These are phyloP conservation scores for Globisporangium megalacanthum DNA, from an alignment of 352 stramenopile species.

Conservation along the genomic window DNA sequence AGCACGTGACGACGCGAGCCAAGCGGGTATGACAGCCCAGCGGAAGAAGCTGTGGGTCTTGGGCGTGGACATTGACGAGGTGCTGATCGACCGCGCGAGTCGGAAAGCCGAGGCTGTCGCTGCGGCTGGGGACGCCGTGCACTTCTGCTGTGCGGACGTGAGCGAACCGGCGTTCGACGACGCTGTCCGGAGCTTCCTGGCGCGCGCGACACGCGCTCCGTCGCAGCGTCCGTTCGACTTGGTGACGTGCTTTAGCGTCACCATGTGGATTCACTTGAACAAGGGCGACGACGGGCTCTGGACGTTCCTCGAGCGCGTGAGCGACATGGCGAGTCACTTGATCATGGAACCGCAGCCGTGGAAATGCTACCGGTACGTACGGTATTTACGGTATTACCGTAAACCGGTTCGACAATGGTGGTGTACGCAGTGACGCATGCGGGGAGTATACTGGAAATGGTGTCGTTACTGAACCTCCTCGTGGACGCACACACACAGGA, in stretches of 20 bases:
- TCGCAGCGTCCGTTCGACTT: conserved; percentile 51
- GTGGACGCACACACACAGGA: conserved; percentile 14
- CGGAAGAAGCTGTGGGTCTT: conserved; percentile 50
- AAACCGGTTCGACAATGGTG: not conserved
- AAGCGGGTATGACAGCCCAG: not conserved
- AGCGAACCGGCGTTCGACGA: conserved; percentile 41
- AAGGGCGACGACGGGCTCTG: conserved; percentile 77
- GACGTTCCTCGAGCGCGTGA: conserved; percentile 61
- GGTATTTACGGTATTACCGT: too few relatives aligned
- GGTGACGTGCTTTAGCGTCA: conserved; percentile 79
- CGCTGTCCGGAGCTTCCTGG: conserved; percentile 35
- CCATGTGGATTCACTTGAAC: conserved; percentile 88
- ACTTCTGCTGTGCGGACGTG: conserved; percentile 57
- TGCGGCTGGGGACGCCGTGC: conserved; percentile 26
- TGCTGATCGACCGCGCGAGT: conserved; percentile 49
- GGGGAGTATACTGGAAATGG: conserved; percentile 12
- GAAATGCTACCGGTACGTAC: conserved; percentile 80
- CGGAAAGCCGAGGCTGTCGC: conserved; percentile 29
- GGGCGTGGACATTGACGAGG: conserved; percentile 68
- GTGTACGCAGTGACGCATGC: not conserved
- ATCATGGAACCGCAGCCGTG: conserved; percentile 80
- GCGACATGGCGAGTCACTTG: conserved; percentile 54
- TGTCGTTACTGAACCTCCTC: too few relatives aligned
- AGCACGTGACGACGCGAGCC: not conserved
- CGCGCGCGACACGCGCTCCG: conserved; percentile 30